Evolutionary conservation across 768 basidiomycete genomes (phyloP).

Genomic region (Pulveroboletus sp.): DNA sequence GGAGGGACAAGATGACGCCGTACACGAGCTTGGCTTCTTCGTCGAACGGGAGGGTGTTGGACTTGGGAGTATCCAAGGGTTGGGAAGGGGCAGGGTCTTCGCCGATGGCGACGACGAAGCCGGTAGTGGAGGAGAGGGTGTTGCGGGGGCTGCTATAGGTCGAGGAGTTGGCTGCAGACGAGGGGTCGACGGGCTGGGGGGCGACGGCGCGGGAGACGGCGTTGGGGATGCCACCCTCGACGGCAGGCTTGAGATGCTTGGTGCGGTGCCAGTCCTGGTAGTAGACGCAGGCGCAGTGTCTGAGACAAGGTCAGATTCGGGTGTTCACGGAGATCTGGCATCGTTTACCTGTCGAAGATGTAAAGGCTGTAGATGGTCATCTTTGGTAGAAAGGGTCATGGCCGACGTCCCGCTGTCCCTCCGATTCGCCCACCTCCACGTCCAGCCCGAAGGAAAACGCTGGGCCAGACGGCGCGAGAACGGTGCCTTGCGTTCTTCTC

Average conservation of each 20-base stretch:
- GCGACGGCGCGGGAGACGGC: slow-evolving; percentile 75
- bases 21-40: slow-evolving; percentile 98
- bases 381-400: no score
- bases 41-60: slow-evolving; percentile 78
- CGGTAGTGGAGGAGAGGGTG: slow-evolving; percentile 60
- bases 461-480: slow-evolving; percentile 77
- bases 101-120: slow-evolving; percentile 61
- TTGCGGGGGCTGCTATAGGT: slow-evolving; percentile 57
- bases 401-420: slow-evolving; percentile 63
- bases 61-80: slow-evolving; percentile 22
- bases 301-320: slow-evolving; percentile 26
- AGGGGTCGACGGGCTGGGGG: slow-evolving; percentile 27
- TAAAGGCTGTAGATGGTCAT: slow-evolving; percentile 94
- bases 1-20: slow-evolving; percentile 84
- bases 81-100: slow-evolving; percentile 38
- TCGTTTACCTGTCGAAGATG: slow-evolving; percentile 76
- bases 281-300: slow-evolving; percentile 90
- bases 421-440: slow-evolving; percentile 53
- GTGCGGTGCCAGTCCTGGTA: slow-evolving; percentile 95
- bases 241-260: slow-evolving; percentile 66
- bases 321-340: not conserved
- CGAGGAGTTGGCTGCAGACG: slow-evolving; percentile 35
- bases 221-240: slow-evolving; percentile 68
- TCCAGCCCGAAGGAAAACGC: slow-evolving; percentile 70
- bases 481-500: slow-evolving; percentile 40